Conservation (phyloP, 2,329 filamentous ascomycete species). For the Fusarium verticillioides region DNA sequence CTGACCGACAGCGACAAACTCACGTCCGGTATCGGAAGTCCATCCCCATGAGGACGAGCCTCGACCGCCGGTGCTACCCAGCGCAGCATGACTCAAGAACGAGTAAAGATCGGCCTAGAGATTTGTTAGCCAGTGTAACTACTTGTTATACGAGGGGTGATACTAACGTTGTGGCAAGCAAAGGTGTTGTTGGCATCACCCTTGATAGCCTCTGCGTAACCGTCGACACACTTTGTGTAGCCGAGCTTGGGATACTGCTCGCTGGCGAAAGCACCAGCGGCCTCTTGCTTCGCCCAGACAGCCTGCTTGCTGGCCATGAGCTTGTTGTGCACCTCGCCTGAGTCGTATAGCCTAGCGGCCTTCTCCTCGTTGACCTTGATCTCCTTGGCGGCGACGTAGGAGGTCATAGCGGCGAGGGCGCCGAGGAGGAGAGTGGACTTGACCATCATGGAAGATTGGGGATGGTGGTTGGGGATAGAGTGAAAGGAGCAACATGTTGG, state of each 20-base stretch:
- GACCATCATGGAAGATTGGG: constrained; percentile 27
- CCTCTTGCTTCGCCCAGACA: constrained; percentile 49
- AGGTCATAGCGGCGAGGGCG: constrained; percentile 12
- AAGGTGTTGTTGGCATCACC: constrained; percentile 61
- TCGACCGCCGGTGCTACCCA: constrained; percentile 56
- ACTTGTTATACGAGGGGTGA: accelerated
- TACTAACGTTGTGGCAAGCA: constrained; percentile 56
- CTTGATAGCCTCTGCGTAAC: constrained; percentile 56
- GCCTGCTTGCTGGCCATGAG: constrained; percentile 41
- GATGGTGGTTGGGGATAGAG: neutral
- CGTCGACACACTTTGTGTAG: constrained; percentile 55
- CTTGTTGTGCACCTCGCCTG: constrained; percentile 33
- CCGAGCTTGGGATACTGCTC: constrained; percentile 52
- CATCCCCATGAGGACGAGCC: constrained; percentile 58
- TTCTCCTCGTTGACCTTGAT: constrained; percentile 27
- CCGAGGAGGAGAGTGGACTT: constrained; percentile 26
- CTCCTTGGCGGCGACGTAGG: constrained; percentile 31
- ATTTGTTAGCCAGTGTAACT: neutral
- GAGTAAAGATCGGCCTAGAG: constrained; percentile 60
- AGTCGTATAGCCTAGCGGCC: constrained; percentile 31
- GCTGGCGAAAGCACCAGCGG: constrained; percentile 50
- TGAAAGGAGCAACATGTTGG: neutral
- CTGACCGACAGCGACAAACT: constrained; percentile 61
- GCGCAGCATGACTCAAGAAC: constrained; percentile 64
- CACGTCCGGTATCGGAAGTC: constrained; percentile 59